Evolutionary conservation across 2,329 filamentous ascomycete genomes (phyloP).

Genomic region (Colletotrichum camelliae): DNA sequence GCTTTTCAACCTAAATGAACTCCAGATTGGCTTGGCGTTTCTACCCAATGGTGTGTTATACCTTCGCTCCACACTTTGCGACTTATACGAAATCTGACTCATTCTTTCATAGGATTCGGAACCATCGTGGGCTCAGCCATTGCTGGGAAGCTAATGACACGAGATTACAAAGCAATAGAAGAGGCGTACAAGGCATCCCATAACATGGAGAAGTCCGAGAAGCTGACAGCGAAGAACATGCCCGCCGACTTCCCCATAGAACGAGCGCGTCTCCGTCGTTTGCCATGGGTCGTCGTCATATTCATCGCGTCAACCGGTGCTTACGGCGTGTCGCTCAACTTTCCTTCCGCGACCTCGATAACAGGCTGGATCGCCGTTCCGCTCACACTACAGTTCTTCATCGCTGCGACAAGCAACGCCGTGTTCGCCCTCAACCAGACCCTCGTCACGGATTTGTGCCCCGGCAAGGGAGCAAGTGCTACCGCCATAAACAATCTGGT

Average conservation of each 20-base stretch:
- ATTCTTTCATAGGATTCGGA: constrained; percentile 31
- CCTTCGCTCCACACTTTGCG: background rate
- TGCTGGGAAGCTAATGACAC: constrained; percentile 47
- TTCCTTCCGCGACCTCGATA: background rate
- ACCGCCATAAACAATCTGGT: constrained; percentile 39
- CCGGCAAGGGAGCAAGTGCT: constrained; percentile 31
- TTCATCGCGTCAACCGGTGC: constrained; percentile 38
- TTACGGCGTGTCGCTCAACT: constrained; percentile 39
- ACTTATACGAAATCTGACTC: background rate
- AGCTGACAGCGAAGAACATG: constrained; percentile 32
- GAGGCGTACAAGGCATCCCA: constrained; percentile 27
- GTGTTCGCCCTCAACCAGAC: constrained; percentile 40
- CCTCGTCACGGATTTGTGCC: constrained; percentile 36
- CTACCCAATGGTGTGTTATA: constrained; percentile 28
- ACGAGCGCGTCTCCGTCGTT: constrained; percentile 40
- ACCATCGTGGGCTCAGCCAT: constrained; percentile 45
- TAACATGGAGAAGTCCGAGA: constrained; percentile 18
- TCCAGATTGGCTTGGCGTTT: constrained; percentile 29
- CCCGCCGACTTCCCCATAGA: constrained; percentile 47
- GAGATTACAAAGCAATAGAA: constrained; percentile 26
- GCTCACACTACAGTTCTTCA: constrained; percentile 35
- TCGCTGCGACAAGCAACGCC: constrained; percentile 40
- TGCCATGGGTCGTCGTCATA: constrained; percentile 38
- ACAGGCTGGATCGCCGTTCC: constrained; percentile 31
- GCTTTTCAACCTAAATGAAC: constrained; percentile 27